These are phyloP conservation scores for Copromyces sp. DNA, from an alignment of 495 filamentous ascomycete genomes.

Conservation along the genomic window DNA sequence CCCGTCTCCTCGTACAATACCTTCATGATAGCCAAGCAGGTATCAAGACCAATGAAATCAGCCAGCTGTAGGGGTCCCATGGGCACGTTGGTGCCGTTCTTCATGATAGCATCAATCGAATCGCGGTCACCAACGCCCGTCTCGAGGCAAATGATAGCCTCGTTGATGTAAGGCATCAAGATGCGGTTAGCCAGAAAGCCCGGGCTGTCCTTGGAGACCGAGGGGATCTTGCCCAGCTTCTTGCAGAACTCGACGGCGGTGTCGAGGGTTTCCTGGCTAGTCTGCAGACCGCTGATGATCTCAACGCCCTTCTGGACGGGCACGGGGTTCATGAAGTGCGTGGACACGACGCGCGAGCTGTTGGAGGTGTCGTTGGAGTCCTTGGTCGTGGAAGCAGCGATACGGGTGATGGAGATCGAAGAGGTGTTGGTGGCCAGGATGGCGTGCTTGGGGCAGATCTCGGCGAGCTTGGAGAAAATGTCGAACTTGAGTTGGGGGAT, in stretches of 20 bases:
- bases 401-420: constrained; percentile 93
- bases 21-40: constrained; percentile 94
- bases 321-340: constrained; percentile 99
- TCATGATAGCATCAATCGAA: constrained; percentile 96
- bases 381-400: constrained; percentile 65
- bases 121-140: constrained; percentile 80
- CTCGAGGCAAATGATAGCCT: constrained; percentile 93
- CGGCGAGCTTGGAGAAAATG: constrained; percentile 78
- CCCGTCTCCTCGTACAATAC: constrained; percentile 86
- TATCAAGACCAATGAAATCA: constrained; percentile 97
- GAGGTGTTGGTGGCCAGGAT: constrained; percentile 97
- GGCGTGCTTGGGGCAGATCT: constrained; percentile 75
- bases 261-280: constrained; percentile 66
- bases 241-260: constrained; percentile 80
- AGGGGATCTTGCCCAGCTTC: constrained; percentile 87
- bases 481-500: constrained; percentile 75
- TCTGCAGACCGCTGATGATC: constrained; percentile 91
- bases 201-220: constrained; percentile 76
- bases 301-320: constrained; percentile 96
- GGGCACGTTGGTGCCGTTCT: constrained; percentile 95
- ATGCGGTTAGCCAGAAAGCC: constrained; percentile 96
- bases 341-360: constrained; percentile 81
- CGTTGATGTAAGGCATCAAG: constrained; percentile 99
- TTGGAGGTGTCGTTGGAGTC: constrained; percentile 69
- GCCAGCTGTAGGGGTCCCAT: constrained; percentile 94